A percentile compares a stretch with the other conserved stretches of the same genome.
Conservation (phyloP, 75 land plant species). For the Azolla pinnata region DNA sequence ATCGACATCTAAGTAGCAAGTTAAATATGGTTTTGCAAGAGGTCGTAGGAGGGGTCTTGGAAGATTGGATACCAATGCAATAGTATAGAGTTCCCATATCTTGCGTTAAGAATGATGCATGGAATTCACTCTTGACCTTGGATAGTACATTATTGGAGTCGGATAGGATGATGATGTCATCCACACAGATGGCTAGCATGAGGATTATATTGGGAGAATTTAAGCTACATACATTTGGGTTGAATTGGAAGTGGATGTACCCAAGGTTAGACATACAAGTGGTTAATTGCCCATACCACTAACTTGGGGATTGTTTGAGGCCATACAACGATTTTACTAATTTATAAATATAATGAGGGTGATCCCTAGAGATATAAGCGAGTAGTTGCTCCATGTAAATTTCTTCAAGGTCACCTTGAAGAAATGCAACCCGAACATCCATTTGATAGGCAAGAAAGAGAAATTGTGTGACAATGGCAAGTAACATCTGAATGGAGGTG, state of each 20-base stretch:
- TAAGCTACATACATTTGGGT: background rate
- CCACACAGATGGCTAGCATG: background rate
- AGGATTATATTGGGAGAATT: background rate
- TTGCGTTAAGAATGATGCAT: no score
- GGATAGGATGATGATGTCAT: no score
- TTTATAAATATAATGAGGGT: conserved; percentile 9
- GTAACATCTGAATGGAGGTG: background rate
- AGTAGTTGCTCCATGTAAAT: background rate
- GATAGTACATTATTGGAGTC: no score
- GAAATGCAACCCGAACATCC: background rate
- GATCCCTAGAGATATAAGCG: background rate
- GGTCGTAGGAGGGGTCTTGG: background rate
- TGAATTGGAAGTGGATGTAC: background rate
- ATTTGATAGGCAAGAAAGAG: background rate
- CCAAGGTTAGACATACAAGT: background rate
- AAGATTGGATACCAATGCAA: background rate
- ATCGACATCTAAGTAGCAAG: conserved; percentile 14
- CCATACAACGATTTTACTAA: conserved; percentile 20
- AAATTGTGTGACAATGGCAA: background rate
- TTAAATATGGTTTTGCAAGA: background rate
- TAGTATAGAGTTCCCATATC: background rate
- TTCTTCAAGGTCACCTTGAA: background rate
- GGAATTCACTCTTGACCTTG: no score
- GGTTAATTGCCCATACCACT: conserved; percentile 17
- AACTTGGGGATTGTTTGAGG: no score